Conservation (phyloP, 176 grass and related monocot species). For the Puccinellia tenuiflora region DNA sequence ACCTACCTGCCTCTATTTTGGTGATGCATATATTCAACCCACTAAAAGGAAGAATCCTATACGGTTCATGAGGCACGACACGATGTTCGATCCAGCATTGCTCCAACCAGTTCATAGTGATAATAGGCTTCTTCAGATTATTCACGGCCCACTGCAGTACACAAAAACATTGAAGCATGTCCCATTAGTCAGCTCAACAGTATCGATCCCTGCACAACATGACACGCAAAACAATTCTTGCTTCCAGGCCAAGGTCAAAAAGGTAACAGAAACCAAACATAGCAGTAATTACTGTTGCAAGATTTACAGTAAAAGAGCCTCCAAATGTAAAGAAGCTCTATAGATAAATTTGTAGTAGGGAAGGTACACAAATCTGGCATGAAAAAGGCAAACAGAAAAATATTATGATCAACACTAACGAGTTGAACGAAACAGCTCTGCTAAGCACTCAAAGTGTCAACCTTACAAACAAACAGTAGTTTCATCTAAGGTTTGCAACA, state of each 20-base stretch:
- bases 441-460: background rate
- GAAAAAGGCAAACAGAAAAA: background rate
- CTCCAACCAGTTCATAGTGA: slow-evolving; percentile 64
- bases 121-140: slow-evolving; percentile 81
- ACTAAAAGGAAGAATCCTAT: slow-evolving; percentile 85
- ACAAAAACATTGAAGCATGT: slow-evolving; percentile 29
- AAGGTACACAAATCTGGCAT: slow-evolving; percentile 8
- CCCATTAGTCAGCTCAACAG: slow-evolving; percentile 21
- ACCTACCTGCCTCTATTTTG: slow-evolving; percentile 61
- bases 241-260: background rate
- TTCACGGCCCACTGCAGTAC: slow-evolving; percentile 69
- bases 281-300: background rate
- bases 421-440: slow-evolving; percentile 11
- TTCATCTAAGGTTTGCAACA: slow-evolving; percentile 4
- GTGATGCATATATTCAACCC: slow-evolving; percentile 90
- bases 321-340: background rate
- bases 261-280: slow-evolving; percentile 4
- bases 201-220: background rate
- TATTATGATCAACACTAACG: background rate
- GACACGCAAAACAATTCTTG: slow-evolving; percentile 3
- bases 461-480: background rate
- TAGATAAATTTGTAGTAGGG: background rate
- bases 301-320: background rate
- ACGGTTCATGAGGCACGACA: slow-evolving; percentile 85
- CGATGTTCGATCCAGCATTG: slow-evolving; percentile 94